phyloP scores from a whole-genome alignment of 2,329 filamentous ascomycete species.

The Pseudofabraea citricarpa region DNA sequence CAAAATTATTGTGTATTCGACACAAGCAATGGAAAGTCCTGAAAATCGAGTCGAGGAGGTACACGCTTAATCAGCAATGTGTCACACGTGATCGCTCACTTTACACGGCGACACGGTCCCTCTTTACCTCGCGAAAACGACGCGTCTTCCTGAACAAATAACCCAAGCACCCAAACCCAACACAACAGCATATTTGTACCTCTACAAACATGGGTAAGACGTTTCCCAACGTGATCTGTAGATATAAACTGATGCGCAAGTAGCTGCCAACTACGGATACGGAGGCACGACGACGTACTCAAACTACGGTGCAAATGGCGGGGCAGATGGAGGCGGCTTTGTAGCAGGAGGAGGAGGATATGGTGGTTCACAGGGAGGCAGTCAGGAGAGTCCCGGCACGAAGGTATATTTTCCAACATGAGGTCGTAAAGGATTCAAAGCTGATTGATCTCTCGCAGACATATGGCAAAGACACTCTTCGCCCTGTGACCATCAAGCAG shows the following conservation, averaged over 20 bases:
- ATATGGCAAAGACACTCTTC: slow-evolving; percentile 78
- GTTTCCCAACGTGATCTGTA: neutral
- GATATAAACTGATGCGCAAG: slow-evolving; percentile 5
- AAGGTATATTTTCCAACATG: slow-evolving; percentile 33
- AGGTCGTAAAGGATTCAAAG: neutral
- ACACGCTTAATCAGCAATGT: no score
- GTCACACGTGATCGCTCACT: no score
- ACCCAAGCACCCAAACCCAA: slow-evolving; percentile 2
- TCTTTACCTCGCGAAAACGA: slow-evolving; percentile 1
- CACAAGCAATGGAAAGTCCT: no score
- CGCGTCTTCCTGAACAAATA: slow-evolving; percentile 10
- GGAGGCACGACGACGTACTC: slow-evolving; percentile 22
- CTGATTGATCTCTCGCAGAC: slow-evolving; percentile 5
- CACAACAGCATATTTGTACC: slow-evolving; percentile 6
- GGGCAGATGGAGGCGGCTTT: slow-evolving; percentile 59
- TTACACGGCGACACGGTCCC: no score
- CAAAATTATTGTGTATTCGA: no score
- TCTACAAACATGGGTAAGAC: slow-evolving; percentile 14
- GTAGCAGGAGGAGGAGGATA: slow-evolving; percentile 31
- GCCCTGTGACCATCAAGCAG: slow-evolving; percentile 94
- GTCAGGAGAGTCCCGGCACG: slow-evolving; percentile 41
- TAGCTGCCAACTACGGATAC: slow-evolving; percentile 26
- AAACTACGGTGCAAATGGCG: slow-evolving; percentile 44
- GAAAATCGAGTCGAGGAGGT: no score
- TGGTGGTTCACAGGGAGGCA: slow-evolving; percentile 55